Base-by-base conservation (phyloP, 805 yeast species). In the Clavispora fructus region DNA sequence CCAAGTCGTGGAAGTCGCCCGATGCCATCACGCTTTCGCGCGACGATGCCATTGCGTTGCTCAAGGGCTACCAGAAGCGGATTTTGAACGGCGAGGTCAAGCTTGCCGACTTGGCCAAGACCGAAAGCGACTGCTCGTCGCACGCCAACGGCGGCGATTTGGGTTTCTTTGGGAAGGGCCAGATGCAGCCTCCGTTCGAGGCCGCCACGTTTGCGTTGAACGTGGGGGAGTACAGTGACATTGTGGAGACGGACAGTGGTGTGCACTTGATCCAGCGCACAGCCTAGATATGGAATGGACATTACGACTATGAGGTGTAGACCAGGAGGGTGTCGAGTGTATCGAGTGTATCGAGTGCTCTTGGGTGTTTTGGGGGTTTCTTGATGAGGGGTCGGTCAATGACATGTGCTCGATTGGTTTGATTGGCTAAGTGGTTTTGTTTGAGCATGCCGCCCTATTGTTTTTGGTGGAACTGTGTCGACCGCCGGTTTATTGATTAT, bases 121-220 rank as follows among this genome's bases (percentile, higher is more conserved):
- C 89, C 2, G 94, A 88, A 62, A 84, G 95, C 51, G 99, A 92
- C 62, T 90, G 97, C 65, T 79, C 87, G 14, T 85, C 95, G 10
- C 95, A 86, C 58, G 72, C 85, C 40, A 82, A 87, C 59, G 89
- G 90, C 17, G 99, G 99, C 40, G 99, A 94, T 63, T 73, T 94
- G 57, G 98, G 99, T 0, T 81, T 69, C 60, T 94, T 94, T 61
- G 88, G 86, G 23, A 81, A 76, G 50, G 97, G 97, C 35, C 90
- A 85, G 57, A 94, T 94, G 99, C 98, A 94, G 65, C 96, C 96
- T 31, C 69, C 85, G 48, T 94, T 94, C 60, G 99, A 94, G 65
- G 82, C 82, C 49, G 95, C 94, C 2, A 83, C 96, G 1, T 92
- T 86, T 63, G 82, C 68, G 5, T 71, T 94, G 53, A 80, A 87